These are phyloP conservation scores for Brasilioporus rufonigricans DNA, from an alignment of 768 basidiomycete genomes.

Conservation along the genomic window DNA sequence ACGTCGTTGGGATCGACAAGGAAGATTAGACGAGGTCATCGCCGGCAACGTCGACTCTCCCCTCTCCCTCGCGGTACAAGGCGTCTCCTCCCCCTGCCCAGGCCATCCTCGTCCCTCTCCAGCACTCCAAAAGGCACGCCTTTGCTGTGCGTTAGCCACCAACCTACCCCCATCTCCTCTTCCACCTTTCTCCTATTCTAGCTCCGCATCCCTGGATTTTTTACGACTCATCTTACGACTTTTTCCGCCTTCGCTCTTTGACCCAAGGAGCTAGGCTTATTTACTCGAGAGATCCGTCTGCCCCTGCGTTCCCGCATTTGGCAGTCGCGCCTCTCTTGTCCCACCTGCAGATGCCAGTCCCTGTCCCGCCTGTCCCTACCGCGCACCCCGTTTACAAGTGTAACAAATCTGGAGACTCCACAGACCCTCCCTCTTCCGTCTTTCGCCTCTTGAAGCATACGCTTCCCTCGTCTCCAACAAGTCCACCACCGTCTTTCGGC, in stretches of 20 bases:
- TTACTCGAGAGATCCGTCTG: conserved; percentile 44
- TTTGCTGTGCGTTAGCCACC: conserved; percentile 88
- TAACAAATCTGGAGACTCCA: conserved; percentile 40
- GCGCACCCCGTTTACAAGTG: conserved; percentile 69
- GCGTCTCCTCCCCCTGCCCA: conserved; percentile 17
- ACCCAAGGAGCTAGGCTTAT: conserved; percentile 37
- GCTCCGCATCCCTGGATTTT: conserved; percentile 19
- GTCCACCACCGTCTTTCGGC: conserved; percentile 61
- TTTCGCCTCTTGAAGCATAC: conserved; percentile 56
- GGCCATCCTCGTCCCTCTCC: conserved; percentile 28
- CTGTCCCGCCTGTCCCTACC: conserved; percentile 61
- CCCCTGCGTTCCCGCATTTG: conserved; percentile 43
- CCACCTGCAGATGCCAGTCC: conserved; percentile 80
- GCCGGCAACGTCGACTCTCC: conserved; percentile 20
- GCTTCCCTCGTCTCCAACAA: conserved; percentile 57
- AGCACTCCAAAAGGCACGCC: conserved; percentile 79
- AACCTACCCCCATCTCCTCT: conserved; percentile 27
- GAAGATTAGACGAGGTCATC: conserved; percentile 31
- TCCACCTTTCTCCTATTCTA: conserved; percentile 30
- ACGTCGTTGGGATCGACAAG: conserved; percentile 39
- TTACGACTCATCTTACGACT: conserved; percentile 78
- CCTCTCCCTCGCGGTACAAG: conserved; percentile 18
- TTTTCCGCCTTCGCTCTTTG: conserved; percentile 37
- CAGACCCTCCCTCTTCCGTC: conserved; percentile 38
- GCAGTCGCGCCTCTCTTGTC: conserved; percentile 40